Evolutionary conservation across 129 eudicot genomes (phyloP), one percentile per base, ranked within the genome.

Genomic region (Centaurea solstitialis): DNA sequence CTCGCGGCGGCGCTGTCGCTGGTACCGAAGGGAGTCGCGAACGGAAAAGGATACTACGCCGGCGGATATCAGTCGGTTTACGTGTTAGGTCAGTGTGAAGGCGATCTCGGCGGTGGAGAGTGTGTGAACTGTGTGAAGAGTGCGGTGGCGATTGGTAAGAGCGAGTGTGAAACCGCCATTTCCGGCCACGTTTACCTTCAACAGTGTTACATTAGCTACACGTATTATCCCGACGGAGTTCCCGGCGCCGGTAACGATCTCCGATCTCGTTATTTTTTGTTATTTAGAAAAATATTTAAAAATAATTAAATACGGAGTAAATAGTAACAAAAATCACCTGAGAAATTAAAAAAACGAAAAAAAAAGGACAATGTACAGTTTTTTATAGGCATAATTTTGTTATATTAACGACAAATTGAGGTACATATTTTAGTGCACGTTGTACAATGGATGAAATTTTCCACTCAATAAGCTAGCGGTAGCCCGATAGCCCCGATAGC

Each of bases 31-130:
- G 99, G 97, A 3, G 92, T 96, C 81, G 38, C 68, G 84, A 78
- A 70, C 68, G 93, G 91, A n/a, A 83, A 82, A 9, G 98, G 99
- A 76, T 96, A 86, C 74, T 93, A 87, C 26, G 83, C 96, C 1
- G 94, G 93, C 13, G 91, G 77, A 40, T 93, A 82, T 84, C 81
- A 88, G 87, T 68, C 83, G 50, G 91, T 96, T 79, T 93, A 87
- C 59, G 92, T 91, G 77, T 65, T 96, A 93, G 99, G 99, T 4
- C 99, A 93, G 88, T 96, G 99, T 81, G 98, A 96, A 76, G 98
- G 98, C 12, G 99, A 89, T 89, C 70, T 96, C 45, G 80, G 86
- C 7, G 81, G 86, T 10, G 89, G 87, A 7, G 98, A 93, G 69
- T 96, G 99, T 84, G 97, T 83, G 75, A 85, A 76, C 37, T 96